Evolutionary conservation across 2,329 filamentous ascomycete genomes (phyloP).

Genomic region (Cercospora sp.): DNA sequence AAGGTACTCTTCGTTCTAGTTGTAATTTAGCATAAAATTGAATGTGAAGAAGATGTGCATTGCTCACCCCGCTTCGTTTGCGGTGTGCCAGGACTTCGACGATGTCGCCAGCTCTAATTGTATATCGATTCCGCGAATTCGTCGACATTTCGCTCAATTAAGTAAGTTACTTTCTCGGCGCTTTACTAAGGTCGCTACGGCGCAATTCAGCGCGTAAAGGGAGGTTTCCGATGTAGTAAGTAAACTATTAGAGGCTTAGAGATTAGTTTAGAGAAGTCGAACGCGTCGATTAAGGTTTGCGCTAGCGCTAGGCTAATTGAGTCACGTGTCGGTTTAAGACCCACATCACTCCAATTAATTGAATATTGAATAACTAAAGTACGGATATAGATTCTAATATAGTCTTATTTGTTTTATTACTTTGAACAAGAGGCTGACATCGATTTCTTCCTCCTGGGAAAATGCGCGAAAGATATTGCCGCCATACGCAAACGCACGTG

Average conservation of each 20-base stretch:
- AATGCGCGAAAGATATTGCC: neutral
- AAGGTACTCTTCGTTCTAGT: conserved; percentile 45
- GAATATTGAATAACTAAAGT: neutral
- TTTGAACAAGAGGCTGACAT: neutral
- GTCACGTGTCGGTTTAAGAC: neutral
- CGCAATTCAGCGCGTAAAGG: neutral
- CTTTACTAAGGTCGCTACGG: neutral
- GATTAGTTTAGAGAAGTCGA: neutral
- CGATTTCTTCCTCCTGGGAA: neutral
- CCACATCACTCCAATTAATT: neutral
- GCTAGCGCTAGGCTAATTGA: neutral
- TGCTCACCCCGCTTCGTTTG: conserved; percentile 28
- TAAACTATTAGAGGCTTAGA: neutral
- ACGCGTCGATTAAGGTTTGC: neutral
- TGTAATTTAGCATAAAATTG: conserved; percentile 10
- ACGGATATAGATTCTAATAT: neutral
- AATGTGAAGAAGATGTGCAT: conserved; percentile 9
- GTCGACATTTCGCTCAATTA: neutral
- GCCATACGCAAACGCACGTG: neutral
- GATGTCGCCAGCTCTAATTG: conserved; percentile 27
- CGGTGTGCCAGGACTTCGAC: conserved; percentile 34
- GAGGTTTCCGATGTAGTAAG: neutral
- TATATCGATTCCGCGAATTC: conserved; percentile 2
- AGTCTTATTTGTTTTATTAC: neutral
- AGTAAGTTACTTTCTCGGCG: neutral